Percentiles rank a stretch among this genome's conserved stretches.
Evolutionary conservation across 2,329 filamentous ascomycete species (phyloP).

Genomic region (Colletotrichum sansevieriae): DNA sequence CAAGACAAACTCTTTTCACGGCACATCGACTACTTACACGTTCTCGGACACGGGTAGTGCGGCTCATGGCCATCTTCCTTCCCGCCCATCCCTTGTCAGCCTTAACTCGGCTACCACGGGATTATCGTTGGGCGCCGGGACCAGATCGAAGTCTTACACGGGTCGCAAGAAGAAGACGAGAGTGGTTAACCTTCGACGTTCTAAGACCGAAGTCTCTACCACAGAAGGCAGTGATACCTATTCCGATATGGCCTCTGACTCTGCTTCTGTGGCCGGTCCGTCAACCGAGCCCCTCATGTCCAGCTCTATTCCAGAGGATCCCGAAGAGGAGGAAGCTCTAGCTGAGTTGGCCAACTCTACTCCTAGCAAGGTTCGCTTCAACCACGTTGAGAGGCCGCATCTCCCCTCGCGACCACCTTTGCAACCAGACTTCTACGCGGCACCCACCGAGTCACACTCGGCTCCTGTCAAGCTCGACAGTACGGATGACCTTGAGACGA

Average conservation of each 20-base stretch:
- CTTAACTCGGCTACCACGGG: constrained; percentile 72
- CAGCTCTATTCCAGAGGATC: constrained; percentile 70
- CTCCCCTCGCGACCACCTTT: constrained; percentile 49
- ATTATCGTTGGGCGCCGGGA: constrained; percentile 72
- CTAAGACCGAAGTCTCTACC: constrained; percentile 66
- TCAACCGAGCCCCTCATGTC: constrained; percentile 72
- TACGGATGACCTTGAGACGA: constrained; percentile 36
- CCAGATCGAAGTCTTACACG: constrained; percentile 70
- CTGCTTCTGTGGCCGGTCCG: constrained; percentile 68
- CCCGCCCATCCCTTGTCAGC: constrained; percentile 75
- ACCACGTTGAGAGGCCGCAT: constrained; percentile 47
- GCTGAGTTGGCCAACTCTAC: constrained; percentile 41
- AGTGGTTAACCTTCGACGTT: constrained; percentile 83
- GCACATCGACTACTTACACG: constrained; percentile 75
- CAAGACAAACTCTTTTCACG: constrained; percentile 73
- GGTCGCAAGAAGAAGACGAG: constrained; percentile 85
- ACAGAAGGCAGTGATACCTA: constrained; percentile 63
- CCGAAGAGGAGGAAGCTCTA: constrained; percentile 59
- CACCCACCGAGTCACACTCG: constrained; percentile 40
- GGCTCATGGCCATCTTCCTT: constrained; percentile 72
- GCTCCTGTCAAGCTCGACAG: constrained; percentile 37
- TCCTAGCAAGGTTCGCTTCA: constrained; percentile 59
- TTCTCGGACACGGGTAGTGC: constrained; percentile 79
- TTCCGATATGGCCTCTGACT: constrained; percentile 62
- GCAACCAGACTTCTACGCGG: constrained; percentile 51